Base-by-base conservation (phyloP, 2,329 filamentous ascomycete species). In the Xylaria sp. region DNA sequence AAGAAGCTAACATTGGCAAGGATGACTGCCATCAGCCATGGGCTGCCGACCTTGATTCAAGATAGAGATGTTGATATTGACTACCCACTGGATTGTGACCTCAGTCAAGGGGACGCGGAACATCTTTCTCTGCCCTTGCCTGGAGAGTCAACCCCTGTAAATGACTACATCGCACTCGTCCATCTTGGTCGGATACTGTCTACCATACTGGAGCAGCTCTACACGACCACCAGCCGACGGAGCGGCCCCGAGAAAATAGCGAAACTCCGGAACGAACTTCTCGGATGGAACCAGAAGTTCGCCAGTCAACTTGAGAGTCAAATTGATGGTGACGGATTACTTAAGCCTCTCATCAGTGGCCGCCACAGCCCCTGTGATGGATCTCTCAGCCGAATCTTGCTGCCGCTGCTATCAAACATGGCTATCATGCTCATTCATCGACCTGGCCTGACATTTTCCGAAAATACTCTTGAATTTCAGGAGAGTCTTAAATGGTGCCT, bases 71-170 rank as follows among this genome's bases (percentile, higher is more conserved):
- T 46, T 46, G 41, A 46, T 46, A 46, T 46, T n/a, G 41, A 46
- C 41, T 46, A 20, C 18, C 41, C 41, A 46, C 41, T 46, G 41
- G 41, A 46, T 46, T 46, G 41, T 15, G 41, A 46, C 41, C 41
- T 46, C 41, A n/a, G 41, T n/a, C 41, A 46, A 18, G 41, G 41
- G 6, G 41, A 46, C 41, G 1, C 13, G 18, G 13, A 13, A 18
- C 15, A 46, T 46, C 6, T 46, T n/a, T 7, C 41, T n/a, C 18
- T 46, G 13, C 41, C 41, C 15, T 46, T 46, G 41, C 41, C 41
- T 46, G 41, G 41, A 46, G 41, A 46, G 41, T 18, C 41, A n/a
- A 46, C 41, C 41, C 41, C 41, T 46, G 41, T 46, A 46, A 46
- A 46, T 46, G 41, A 46, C 6, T 46, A 20, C 41, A 46, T 46